Conservation (phyloP, 768 basidiomycete species). For the Cystobasidium tubakii region DNA sequence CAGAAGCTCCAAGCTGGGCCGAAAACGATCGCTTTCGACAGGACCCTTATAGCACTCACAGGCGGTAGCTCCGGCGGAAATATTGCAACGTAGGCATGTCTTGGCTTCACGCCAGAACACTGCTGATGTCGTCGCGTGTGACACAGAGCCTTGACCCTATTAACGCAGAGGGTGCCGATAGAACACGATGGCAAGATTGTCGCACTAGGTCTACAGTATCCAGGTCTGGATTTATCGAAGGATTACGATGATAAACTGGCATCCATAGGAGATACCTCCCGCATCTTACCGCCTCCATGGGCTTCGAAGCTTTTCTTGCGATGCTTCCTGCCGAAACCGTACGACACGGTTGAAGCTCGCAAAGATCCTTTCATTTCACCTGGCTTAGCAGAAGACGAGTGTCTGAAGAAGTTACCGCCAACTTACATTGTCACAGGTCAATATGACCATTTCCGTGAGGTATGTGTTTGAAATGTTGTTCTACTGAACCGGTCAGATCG, state of each 20-base stretch:
- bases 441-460: slow-evolving; percentile 15
- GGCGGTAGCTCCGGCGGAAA: slow-evolving; percentile 29
- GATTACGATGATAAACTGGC: slow-evolving; percentile 23
- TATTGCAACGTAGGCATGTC: slow-evolving; percentile 18
- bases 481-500: too few species aligned
- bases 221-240: slow-evolving; percentile 12
- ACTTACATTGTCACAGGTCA: neutral
- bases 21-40: slow-evolving; percentile 3
- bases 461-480: neutral
- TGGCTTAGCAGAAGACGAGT: slow-evolving; percentile 5
- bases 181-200: slow-evolving; percentile 2
- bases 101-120: neutral
- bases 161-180: slow-evolving; percentile 3
- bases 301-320: slow-evolving; percentile 18
- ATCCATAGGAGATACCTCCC: neutral
- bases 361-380: slow-evolving; percentile 23
- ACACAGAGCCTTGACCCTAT: slow-evolving; percentile 15
- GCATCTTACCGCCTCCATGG: slow-evolving; percentile 20
- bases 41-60: slow-evolving; percentile 20
- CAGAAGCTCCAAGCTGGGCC: neutral
- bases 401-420: slow-evolving; percentile 5
- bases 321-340: slow-evolving; percentile 19
- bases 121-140: neutral
- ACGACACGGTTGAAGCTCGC: slow-evolving; percentile 10
- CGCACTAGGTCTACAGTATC: slow-evolving; percentile 25